Base-by-base conservation (phyloP, 108 stramenopile species). In the Nannochloropsis oceanica region DNA sequence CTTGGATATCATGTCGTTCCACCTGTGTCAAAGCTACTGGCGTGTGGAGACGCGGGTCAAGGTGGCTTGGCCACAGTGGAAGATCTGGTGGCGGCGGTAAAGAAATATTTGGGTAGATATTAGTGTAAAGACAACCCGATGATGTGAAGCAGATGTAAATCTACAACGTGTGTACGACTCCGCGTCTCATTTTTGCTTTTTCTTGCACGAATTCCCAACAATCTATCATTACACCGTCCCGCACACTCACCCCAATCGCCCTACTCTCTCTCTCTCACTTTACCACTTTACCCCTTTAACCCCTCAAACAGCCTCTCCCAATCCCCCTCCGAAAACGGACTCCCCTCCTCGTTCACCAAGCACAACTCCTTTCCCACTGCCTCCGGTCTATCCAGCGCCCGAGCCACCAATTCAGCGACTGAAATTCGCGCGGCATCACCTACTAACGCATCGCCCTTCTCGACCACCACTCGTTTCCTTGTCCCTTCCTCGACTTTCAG, bases 21-120 rank as follows among this genome's bases (percentile, higher is more conserved):
- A 13, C 87, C 87, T 12, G 87, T 84, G 18, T 84, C 80, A 1
- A 88, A 88, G 44, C 7, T 44, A 5, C 44, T 88, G 87, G 87
- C 87, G 12, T 88, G 87, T 59, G 87, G 87, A n/a, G 87, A 88
- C 82, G 12, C 10, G 59, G 87, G 87, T 12, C 82, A 26, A 73
- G 87, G 87, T 27, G 87, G 80, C 79, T 83, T 87, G 13, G 87
- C 87, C 18, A 83, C 43, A 42, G 79, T 87, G 27, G 80, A 42
- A 12, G 87, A 87, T 27, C 27, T 87, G 7, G 43, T 44, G 43
- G 44, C 18, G 8, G 80, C 80, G 25, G 80, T 80, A 44, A 42
- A 25, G 80, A 43, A 73, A n/a, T 10, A 73, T 7, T n/a, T 73
- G 34, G 34, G 34, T 34, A 5, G 1, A 34, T 34, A 34, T 3